Evolutionary conservation across 2,329 filamentous ascomycete species (phyloP).

Genomic region (Acarospora socialis): DNA sequence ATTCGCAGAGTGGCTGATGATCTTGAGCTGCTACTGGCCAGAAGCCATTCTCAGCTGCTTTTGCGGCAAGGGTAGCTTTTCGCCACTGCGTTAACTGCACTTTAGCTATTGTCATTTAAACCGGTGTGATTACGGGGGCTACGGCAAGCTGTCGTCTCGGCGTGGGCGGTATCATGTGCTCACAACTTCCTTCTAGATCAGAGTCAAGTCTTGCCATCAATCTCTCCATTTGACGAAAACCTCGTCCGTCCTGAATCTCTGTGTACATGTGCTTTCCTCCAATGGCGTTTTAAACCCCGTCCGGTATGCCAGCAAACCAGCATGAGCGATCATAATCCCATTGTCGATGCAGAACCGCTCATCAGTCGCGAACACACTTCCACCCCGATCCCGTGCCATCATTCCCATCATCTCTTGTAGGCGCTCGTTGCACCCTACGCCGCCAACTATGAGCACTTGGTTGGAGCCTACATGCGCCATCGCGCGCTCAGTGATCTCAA

Average conservation of each 20-base stretch:
- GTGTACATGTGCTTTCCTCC: constrained; percentile 71
- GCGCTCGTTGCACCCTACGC: constrained; percentile 87
- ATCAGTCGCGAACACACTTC: constrained; percentile 86
- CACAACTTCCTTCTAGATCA: constrained; percentile 4
- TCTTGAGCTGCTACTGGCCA: too few relatives aligned
- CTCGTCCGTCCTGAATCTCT: constrained; percentile 70
- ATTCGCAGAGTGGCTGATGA: too few relatives aligned
- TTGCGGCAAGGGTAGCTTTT: too few relatives aligned
- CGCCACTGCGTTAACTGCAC: too few relatives aligned
- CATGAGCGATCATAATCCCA: constrained; percentile 98
- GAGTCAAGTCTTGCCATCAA: constrained; percentile 18
- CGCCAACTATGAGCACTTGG: constrained; percentile 89
- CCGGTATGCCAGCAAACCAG: constrained; percentile 70
- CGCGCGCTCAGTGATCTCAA: constrained; percentile 94
- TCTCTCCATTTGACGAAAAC: constrained; percentile 69
- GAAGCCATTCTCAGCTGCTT: too few relatives aligned
- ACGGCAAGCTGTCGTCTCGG: too few relatives aligned
- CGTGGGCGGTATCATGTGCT: too few relatives aligned
- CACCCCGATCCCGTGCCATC: constrained; percentile 80
- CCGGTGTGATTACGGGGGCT: too few relatives aligned
- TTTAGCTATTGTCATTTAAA: too few relatives aligned
- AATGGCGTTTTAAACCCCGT: constrained; percentile 66
- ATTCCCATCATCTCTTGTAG: constrained; percentile 96
- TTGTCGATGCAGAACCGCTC: constrained; percentile 98
- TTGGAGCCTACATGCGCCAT: constrained; percentile 92